Evolutionary conservation across 2,329 filamentous ascomycete species (phyloP).

Genomic region (Chalara sp.): DNA sequence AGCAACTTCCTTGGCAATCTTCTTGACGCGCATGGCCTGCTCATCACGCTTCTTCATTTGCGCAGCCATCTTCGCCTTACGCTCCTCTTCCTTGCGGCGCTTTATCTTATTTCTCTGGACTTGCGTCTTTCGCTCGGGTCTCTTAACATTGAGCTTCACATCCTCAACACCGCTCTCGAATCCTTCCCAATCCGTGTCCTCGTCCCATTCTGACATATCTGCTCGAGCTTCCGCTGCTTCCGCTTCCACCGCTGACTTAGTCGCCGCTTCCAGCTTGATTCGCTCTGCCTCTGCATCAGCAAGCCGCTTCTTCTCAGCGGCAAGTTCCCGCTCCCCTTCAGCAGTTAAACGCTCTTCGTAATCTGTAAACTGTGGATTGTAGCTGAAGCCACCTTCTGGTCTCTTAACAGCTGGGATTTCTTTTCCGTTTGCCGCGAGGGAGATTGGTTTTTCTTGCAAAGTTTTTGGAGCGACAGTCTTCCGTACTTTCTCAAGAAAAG

Average conservation of each 20-base stretch:
- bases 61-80: conserved; percentile 66
- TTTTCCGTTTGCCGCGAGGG: conserved; percentile 78
- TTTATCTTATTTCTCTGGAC: conserved; percentile 82
- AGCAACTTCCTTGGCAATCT: conserved; percentile 57
- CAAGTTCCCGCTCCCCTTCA: conserved; percentile 74
- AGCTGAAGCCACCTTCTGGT: conserved; percentile 78
- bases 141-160: conserved; percentile 58
- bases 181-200: conserved; percentile 88
- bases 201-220: conserved; percentile 66
- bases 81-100: conserved; percentile 81
- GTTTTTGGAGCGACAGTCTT: conserved; percentile 68
- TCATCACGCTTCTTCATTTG: conserved; percentile 66
- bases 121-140: conserved; percentile 77
- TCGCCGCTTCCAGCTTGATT: conserved; percentile 60
- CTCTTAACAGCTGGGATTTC: conserved; percentile 69
- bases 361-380: conserved; percentile 84
- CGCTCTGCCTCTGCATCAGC: conserved; percentile 60
- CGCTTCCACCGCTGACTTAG: conserved; percentile 63
- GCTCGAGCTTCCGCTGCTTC: conserved; percentile 65
- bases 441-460: conserved; percentile 69
- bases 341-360: conserved; percentile 71
- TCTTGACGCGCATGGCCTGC: conserved; percentile 65
- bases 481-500: conserved; percentile 61
- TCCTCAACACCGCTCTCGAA: conserved; percentile 78
- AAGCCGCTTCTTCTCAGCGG: conserved; percentile 69